Evolutionary conservation across 208 protist species (phyloP), one percentile per base, ranked within the genome.

Genomic region (Trypanosoma vivax): DNA sequence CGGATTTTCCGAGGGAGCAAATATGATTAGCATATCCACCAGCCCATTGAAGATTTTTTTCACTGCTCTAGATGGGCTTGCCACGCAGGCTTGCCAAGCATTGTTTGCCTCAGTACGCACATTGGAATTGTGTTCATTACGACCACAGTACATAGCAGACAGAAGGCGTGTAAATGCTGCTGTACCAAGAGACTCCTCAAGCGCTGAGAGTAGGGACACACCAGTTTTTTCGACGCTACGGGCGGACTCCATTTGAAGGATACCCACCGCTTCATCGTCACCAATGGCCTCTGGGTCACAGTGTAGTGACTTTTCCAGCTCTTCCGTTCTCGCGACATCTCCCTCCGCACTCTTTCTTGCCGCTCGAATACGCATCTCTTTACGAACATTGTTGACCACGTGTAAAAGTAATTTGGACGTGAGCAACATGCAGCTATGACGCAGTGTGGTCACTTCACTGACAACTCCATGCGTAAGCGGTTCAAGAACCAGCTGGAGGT

Each of bases 361-460:
- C 7, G 39, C 64, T 70, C 94, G 79, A 39, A 91, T 60, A 41
- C 80, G 81, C 81, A 92, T 80, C 69, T 81, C 90, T 61, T 88
- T 92, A 65, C 78, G 79, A 49, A 91, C 81, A 51, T 90, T 61
- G 27, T 80, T 68, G 14, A 90, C 87, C n/a, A 95, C 37, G 63
- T 92, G 83, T 53, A 94, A 66, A 55, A 96, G 69, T 50, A 96
- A 70, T 64, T 96, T 92, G 16, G 79, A 79, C 4, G 83, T 48
- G 13, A 96, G 80, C 56, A 93, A 70, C 61, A 96, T 69, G 28
- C 87, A 96, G 62, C 83, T 92, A 30, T 94, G 83, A 34, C 92
- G 84, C 47, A 94, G 61, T 33, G 79, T 83, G 6, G 78, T 88
- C 19, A 91, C 76, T 57, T 92, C 85, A 73, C 75, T 89, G 50